phyloP scores from a whole-genome alignment of 768 basidiomycete genomes.

The Pleurotus tuoliensis region DNA sequence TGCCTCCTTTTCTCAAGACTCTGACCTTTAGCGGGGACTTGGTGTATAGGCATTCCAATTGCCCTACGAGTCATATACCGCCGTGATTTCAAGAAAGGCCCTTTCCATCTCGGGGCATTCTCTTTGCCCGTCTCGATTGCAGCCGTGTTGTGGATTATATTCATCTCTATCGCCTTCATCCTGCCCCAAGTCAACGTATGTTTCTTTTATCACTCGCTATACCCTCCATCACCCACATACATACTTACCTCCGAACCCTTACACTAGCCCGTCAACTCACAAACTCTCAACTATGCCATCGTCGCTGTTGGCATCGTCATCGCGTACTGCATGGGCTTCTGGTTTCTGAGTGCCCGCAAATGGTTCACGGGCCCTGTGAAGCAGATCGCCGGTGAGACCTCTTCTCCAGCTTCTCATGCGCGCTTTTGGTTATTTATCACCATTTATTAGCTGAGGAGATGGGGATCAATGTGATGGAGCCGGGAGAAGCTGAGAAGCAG shows the following conservation, averaged over 20 bases:
- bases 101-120: conserved; percentile 66
- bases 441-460: conserved; percentile 38
- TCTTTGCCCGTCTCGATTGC: conserved; percentile 55
- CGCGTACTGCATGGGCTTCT: conserved; percentile 60
- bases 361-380: conserved; percentile 72
- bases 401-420: too few relatives aligned
- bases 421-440: neutral
- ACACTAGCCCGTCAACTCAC: conserved; percentile 56
- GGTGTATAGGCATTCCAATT: conserved; percentile 56
- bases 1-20: neutral
- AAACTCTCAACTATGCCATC: conserved; percentile 72
- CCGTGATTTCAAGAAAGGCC: conserved; percentile 57
- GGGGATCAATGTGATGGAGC: conserved; percentile 47
- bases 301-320: conserved; percentile 77
- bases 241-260: neutral
- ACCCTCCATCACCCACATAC: neutral
- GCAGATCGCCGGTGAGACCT: conserved; percentile 52
- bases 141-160: conserved; percentile 65
- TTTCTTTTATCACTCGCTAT: neutral
- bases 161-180: conserved; percentile 73
- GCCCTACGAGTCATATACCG: conserved; percentile 60
- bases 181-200: conserved; percentile 62
- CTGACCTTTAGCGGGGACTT: too few relatives aligned
- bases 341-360: conserved; percentile 65
- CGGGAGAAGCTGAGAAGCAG: conserved; percentile 16